phyloP scores from a whole-genome alignment of 495 filamentous ascomycete species.

The Durotheca rogersii region DNA sequence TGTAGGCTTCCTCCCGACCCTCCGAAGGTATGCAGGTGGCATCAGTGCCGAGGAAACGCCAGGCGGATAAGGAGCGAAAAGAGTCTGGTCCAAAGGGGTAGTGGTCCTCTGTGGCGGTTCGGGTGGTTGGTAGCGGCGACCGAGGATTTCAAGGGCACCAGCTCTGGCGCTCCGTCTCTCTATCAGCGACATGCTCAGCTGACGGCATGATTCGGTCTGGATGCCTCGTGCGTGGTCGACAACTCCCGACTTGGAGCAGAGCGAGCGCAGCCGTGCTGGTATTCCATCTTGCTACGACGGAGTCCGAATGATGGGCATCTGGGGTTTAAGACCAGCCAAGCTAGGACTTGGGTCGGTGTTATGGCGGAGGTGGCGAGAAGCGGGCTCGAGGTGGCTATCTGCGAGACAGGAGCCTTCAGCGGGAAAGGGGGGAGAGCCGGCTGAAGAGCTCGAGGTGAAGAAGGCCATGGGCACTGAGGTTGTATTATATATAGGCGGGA shows the following conservation, averaged over 20 bases:
- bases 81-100: neutral
- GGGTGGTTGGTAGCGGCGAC: neutral
- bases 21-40: conserved; percentile 2
- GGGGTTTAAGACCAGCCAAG: too few relatives aligned
- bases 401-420: conserved; percentile 18
- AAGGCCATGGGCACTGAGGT: conserved; percentile 20
- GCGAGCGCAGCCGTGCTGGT: conserved; percentile 35
- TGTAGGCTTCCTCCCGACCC: conserved; percentile 1
- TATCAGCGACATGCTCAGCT: conserved; percentile 10
- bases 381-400: conserved; percentile 31
- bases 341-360: conserved; percentile 25
- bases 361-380: conserved; percentile 34
- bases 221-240: too few relatives aligned
- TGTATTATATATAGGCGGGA: conserved; percentile 20
- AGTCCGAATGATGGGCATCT: conserved; percentile 1
- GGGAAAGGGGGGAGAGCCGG: conserved; percentile 17
- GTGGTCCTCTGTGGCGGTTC: conserved; percentile 4
- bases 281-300: too few relatives aligned
- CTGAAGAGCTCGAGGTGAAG: conserved; percentile 3
- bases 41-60: conserved; percentile 10
- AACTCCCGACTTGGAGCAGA: conserved; percentile 47
- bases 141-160: conserved; percentile 2
- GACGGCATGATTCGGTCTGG: too few relatives aligned
- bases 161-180: conserved; percentile 13
- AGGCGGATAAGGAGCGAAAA: neutral